Conservation (phyloP, 176 grass and related monocot species). For the Phoenix dactylifera region DNA sequence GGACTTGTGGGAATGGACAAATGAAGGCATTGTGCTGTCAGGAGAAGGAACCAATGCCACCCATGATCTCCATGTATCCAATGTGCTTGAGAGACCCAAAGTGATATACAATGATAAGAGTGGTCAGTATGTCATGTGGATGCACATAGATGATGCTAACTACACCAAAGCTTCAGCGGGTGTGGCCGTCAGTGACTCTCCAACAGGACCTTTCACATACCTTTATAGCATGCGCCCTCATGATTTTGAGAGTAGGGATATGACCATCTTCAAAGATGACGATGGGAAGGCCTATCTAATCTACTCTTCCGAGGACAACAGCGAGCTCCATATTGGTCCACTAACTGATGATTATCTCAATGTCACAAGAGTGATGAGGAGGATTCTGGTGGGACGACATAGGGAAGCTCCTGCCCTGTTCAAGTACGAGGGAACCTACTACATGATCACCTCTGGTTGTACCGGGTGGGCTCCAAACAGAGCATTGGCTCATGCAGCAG, state of each 20-base stretch:
- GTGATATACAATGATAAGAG: constrained; percentile 88
- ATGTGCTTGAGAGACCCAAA: constrained; percentile 95
- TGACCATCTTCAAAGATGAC: constrained; percentile 96
- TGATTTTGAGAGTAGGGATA: constrained; percentile 83
- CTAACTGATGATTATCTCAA: constrained; percentile 84
- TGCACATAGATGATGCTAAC: constrained; percentile 91
- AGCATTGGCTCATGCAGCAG: constrained; percentile 66
- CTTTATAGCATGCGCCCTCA: constrained; percentile 81
- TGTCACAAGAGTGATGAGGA: constrained; percentile 39
- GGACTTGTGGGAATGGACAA: constrained; percentile 86
- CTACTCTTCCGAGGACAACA: constrained; percentile 90
- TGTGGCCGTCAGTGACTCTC: constrained; percentile 49
- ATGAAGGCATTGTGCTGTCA: constrained; percentile 75
- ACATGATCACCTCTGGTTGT: constrained; percentile 95
- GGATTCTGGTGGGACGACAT: constrained; percentile 54
- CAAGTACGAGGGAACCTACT: constrained; percentile 79
- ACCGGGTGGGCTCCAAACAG: constrained; percentile 85
- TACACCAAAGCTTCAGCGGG: constrained; percentile 90
- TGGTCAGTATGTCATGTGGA: constrained; percentile 91
- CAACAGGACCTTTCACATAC: constrained; percentile 74
- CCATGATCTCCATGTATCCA: constrained; percentile 89
- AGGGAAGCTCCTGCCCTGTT: constrained; percentile 82
- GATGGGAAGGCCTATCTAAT: constrained; percentile 82
- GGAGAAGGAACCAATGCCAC: constrained; percentile 53
- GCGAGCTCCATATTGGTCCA: constrained; percentile 71